Evolutionary conservation across 2,329 filamentous ascomycete species (phyloP).

Genomic region (Fusarium sp.): DNA sequence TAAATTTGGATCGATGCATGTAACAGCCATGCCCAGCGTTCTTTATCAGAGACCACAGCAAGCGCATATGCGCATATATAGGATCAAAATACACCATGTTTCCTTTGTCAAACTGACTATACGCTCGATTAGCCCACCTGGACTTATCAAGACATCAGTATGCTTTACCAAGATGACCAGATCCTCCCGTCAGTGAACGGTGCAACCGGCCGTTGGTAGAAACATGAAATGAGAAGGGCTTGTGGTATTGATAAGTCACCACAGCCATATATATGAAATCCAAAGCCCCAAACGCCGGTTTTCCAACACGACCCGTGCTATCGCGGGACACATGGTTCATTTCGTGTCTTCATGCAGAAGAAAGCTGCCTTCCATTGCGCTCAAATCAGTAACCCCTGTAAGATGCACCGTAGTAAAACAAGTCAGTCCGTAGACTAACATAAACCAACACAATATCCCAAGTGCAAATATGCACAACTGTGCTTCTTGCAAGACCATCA

Average conservation of each 20-base stretch:
- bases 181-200: neutral
- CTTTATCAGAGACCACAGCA: neutral
- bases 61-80: conserved; percentile 5
- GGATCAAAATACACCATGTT: conserved; percentile 15
- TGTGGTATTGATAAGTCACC: conserved; percentile 23
- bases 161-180: neutral
- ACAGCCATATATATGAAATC: conserved; percentile 19
- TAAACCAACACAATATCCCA: neutral
- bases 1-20: conserved; percentile 6
- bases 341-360: conserved; percentile 36
- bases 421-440: conserved; percentile 12
- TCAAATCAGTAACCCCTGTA: conserved; percentile 28
- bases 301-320: conserved; percentile 21
- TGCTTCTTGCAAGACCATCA: neutral
- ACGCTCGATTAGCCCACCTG: neutral
- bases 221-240: neutral
- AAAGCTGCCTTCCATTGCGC: conserved; percentile 23
- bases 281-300: conserved; percentile 31
- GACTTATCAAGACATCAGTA: neutral
- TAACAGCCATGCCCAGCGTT: neutral
- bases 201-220: neutral
- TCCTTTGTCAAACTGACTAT: conserved; percentile 3
- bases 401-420: conserved; percentile 31
- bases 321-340: conserved; percentile 32
- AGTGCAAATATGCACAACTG: neutral